phyloP scores from a whole-genome alignment of 1,139 yeast genomes.

The Scheffersomyces titani region DNA sequence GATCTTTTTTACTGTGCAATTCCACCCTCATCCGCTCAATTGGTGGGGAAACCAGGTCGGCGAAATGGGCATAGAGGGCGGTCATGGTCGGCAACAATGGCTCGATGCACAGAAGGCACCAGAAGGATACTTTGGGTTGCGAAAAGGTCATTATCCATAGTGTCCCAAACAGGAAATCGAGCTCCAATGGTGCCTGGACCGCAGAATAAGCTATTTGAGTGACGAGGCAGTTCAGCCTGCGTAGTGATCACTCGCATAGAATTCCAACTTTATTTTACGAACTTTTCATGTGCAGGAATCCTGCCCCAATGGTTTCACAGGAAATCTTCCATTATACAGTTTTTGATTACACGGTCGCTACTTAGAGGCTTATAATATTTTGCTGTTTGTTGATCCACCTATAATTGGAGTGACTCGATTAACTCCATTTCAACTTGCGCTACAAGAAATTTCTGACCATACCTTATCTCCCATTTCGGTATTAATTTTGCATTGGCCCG shows the following conservation, averaged over 20 bases:
- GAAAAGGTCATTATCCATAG: constrained; percentile 40
- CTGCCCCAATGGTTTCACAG: too few species aligned
- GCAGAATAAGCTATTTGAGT: neutral
- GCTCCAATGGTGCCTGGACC: neutral
- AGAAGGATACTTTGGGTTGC: constrained; percentile 46
- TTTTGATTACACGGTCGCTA: neutral
- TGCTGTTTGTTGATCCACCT: neutral
- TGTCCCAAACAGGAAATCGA: neutral
- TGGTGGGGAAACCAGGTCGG: constrained; percentile 67
- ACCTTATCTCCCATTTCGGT: neutral
- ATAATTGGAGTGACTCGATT: neutral
- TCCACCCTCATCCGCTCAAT: constrained; percentile 33
- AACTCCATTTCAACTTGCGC: neutral
- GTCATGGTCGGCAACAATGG: constrained; percentile 26
- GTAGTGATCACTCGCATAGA: neutral
- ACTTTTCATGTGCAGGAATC: neutral
- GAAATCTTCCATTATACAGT: neutral
- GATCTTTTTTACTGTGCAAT: constrained; percentile 57
- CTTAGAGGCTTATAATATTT: neutral
- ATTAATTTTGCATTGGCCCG: neutral
- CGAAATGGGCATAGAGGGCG: constrained; percentile 49
- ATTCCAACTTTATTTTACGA: too few species aligned
- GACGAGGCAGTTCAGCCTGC: neutral
- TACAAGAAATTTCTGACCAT: neutral
- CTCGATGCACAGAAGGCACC: constrained; percentile 35